Conservation (phyloP, 768 basidiomycete genomes). For the Termitomyces bulborhizus region DNA sequence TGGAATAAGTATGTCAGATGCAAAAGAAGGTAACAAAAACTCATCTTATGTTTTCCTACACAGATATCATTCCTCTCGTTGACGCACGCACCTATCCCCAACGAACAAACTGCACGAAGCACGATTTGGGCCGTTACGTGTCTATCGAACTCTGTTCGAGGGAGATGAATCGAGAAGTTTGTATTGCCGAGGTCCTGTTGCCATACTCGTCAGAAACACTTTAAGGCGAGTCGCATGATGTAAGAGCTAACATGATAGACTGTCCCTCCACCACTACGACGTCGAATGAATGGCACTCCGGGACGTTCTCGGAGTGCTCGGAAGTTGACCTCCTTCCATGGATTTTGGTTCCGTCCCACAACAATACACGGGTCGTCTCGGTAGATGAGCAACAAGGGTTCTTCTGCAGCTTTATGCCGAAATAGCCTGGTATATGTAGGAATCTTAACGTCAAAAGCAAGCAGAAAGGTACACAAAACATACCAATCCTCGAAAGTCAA, state of each 20-base stretch:
- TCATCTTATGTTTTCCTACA: constrained; percentile 82
- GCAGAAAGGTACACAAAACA: not conserved
- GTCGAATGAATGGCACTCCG: constrained; percentile 70
- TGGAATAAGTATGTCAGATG: constrained; percentile 8
- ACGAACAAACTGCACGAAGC: constrained; percentile 63
- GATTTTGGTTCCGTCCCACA: constrained; percentile 95
- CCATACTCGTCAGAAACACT: not conserved
- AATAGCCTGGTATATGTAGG: constrained; percentile 37
- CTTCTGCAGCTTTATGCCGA: constrained; percentile 58
- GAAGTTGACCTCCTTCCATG: constrained; percentile 96
- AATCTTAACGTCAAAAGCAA: not conserved
- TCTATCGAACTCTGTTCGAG: constrained; percentile 76
- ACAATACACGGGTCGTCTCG: constrained; percentile 86
- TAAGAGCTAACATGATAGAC: constrained; percentile 81
- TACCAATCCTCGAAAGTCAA: constrained; percentile 89
- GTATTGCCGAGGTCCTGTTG: constrained; percentile 91
- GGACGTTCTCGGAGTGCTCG: constrained; percentile 37
- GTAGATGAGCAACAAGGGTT: constrained; percentile 81
- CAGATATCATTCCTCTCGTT: constrained; percentile 94
- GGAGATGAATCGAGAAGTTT: constrained; percentile 92
- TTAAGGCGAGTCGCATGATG: not conserved
- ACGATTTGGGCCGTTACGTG: constrained; percentile 72
- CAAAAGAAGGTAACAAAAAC: constrained; percentile 25
- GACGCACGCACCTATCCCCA: constrained; percentile 72
- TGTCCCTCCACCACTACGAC: constrained; percentile 90